Percentiles rank a stretch among this genome's conserved stretches.
Evolutionary conservation across 768 basidiomycete genomes (phyloP).

Genomic region (Stropharia rugosoannulata): DNA sequence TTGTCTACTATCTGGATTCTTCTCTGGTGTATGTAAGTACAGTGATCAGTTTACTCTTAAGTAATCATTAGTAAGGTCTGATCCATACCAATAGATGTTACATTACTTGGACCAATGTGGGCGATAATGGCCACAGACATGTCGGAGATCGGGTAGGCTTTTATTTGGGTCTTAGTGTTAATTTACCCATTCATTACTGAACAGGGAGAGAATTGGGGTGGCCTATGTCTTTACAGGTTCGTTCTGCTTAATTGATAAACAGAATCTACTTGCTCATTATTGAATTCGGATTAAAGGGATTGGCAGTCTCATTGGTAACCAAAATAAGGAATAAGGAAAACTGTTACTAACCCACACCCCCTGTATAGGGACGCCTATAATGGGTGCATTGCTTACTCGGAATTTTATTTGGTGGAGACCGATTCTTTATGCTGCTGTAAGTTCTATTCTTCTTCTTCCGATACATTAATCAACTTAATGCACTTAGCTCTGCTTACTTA

Average conservation of each 20-base stretch:
- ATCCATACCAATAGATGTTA: neutral
- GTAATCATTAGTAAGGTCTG: too few relatives aligned
- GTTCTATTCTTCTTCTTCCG: neutral
- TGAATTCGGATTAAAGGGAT: neutral
- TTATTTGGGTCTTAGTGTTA: neutral
- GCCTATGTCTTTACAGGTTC: slow-evolving; percentile 1
- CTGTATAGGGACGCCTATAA: neutral
- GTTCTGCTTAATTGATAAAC: neutral
- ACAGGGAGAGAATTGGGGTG: slow-evolving; percentile 3
- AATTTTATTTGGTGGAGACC: slow-evolving; percentile 3
- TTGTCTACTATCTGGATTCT: slow-evolving; percentile 40
- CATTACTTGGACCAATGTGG: slow-evolving; percentile 2
- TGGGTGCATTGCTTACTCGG: neutral
- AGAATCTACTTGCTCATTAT: neutral
- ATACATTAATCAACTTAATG: neutral
- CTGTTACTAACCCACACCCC: too few relatives aligned
- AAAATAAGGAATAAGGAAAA: too few relatives aligned
- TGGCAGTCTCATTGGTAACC: neutral
- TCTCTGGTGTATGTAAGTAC: slow-evolving; percentile 19
- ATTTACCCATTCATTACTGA: neutral
- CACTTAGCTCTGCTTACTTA: neutral
- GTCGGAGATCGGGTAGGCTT: neutral
- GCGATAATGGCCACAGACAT: slow-evolving; percentile 1
- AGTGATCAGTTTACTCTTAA: neutral
- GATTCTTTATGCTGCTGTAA: neutral